phyloP scores from a whole-genome alignment of 2,329 filamentous ascomycete species.

The Remersonia thermophila region DNA sequence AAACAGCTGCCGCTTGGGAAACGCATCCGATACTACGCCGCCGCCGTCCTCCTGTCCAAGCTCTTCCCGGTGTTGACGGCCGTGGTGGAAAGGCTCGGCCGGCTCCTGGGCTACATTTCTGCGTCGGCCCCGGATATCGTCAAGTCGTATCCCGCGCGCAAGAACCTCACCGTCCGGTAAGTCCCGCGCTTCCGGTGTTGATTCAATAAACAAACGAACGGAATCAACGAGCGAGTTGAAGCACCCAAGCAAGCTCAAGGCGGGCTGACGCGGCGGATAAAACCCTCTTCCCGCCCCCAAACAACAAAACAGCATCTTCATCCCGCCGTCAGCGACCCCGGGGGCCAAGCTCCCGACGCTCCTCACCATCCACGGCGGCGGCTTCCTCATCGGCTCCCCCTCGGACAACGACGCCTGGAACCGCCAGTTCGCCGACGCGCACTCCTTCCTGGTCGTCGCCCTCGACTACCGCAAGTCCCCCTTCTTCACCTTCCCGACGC shows the following conservation, averaged over 20 bases:
- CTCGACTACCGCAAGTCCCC: slow-evolving; percentile 40
- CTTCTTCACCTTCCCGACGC: slow-evolving; percentile 29
- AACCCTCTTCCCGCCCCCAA: too few species aligned
- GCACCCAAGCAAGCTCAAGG: too few species aligned
- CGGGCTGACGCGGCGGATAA: too few species aligned
- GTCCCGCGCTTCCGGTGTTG: too few species aligned
- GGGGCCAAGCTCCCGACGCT: slow-evolving; percentile 28
- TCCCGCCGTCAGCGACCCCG: slow-evolving; percentile 20
- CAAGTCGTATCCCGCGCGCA: slow-evolving; percentile 16
- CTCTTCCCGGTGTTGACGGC: background rate
- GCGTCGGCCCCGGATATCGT: slow-evolving; percentile 6
- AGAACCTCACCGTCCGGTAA: slow-evolving; percentile 12
- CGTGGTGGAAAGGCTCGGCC: too few species aligned
- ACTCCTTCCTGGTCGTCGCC: slow-evolving; percentile 31
- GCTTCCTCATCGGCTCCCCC: slow-evolving; percentile 33
- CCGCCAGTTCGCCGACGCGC: slow-evolving; percentile 27
- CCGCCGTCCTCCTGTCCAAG: background rate
- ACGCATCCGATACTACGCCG: slow-evolving; percentile 1
- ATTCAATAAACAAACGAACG: too few species aligned
- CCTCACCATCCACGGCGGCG: slow-evolving; percentile 40
- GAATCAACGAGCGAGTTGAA: too few species aligned
- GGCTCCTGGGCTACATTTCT: too few species aligned
- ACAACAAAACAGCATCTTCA: slow-evolving; percentile 32
- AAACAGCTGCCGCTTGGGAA: background rate
- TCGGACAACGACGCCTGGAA: slow-evolving; percentile 36